These are phyloP conservation scores for Aphanomyces euteiches DNA, from an alignment of 352 stramenopile species.

Conservation along the genomic window DNA sequence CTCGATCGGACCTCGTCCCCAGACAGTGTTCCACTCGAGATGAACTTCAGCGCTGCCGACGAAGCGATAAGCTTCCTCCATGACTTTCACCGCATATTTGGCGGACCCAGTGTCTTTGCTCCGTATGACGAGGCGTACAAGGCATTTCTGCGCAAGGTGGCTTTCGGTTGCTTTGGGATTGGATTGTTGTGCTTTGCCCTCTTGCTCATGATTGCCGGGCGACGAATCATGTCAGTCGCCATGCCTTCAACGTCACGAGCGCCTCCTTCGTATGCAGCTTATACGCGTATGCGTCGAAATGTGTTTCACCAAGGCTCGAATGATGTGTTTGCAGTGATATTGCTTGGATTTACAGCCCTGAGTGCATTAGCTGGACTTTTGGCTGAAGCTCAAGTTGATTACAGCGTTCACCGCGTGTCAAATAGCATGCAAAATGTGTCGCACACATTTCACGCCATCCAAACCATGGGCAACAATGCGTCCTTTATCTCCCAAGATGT, in stretches of 20 bases:
- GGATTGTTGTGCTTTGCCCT: constrained; percentile 34
- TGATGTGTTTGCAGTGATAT: constrained; percentile 64
- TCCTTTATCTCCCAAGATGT: constrained; percentile 42
- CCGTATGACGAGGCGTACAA: constrained; percentile 49
- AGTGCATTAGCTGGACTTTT: constrained; percentile 64
- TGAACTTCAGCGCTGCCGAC: constrained; percentile 26
- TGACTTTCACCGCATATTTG: constrained; percentile 75
- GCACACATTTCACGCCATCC: constrained; percentile 45
- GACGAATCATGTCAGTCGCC: constrained; percentile 2
- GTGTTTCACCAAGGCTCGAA: constrained; percentile 35
- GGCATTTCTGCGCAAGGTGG: constrained; percentile 64
- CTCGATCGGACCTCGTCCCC: constrained; percentile 2
- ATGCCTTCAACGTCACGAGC: not conserved
- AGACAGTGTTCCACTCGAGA: not conserved
- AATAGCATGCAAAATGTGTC: constrained; percentile 74
- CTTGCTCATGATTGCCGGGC: constrained; percentile 16
- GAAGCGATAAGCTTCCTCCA: constrained; percentile 60
- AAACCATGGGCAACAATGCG: constrained; percentile 38
- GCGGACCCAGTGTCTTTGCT: constrained; percentile 46
- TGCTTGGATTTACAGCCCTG: constrained; percentile 71
- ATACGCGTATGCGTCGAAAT: constrained; percentile 30
- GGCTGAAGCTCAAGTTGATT: constrained; percentile 76
- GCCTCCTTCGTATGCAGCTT: constrained; percentile 17
- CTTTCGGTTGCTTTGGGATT: constrained; percentile 61
- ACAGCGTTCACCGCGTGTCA: constrained; percentile 67